phyloP scores from a whole-genome alignment of 2,329 filamentous ascomycete species.

The Pseudogymnoascus sp. region DNA sequence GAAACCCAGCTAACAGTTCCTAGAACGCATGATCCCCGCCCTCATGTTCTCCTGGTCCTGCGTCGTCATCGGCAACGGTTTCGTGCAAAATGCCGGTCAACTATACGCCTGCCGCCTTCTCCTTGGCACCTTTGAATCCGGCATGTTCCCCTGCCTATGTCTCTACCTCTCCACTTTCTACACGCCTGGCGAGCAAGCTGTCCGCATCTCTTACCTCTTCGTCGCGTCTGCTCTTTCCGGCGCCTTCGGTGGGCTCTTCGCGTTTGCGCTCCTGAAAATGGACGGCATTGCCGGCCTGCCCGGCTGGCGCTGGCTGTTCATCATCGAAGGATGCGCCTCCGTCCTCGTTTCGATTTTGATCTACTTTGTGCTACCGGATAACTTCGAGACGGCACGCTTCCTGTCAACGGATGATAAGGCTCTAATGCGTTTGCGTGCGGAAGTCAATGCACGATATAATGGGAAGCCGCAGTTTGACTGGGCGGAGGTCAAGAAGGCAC shows the following conservation, averaged over 20 bases:
- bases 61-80: conserved; percentile 37
- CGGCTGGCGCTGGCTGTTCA: conserved; percentile 42
- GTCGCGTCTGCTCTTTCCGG: conserved; percentile 43
- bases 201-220: conserved; percentile 44
- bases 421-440: conserved; percentile 41
- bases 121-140: conserved; percentile 40
- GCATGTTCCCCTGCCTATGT: conserved; percentile 40
- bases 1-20: background rate
- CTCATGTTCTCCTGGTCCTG: conserved; percentile 36
- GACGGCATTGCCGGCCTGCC: conserved; percentile 35
- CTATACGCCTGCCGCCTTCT: conserved; percentile 39
- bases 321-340: conserved; percentile 41
- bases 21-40: conserved; percentile 7
- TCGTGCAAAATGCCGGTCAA: conserved; percentile 33
- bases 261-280: conserved; percentile 41
- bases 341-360: conserved; percentile 34
- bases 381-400: conserved; percentile 40
- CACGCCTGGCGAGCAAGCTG: conserved; percentile 43
- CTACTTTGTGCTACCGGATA: conserved; percentile 39
- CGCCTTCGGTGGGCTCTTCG: conserved; percentile 45
- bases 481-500: conserved; percentile 39
- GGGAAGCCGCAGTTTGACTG: conserved; percentile 41
- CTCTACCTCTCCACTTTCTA: conserved; percentile 47
- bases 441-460: conserved; percentile 39
- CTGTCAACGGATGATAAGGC: conserved; percentile 38